A percentile compares a stretch with the other conserved stretches of the same genome.
These are phyloP conservation scores for Fraxinus baroniana DNA, from an alignment of 305 asterid genomes.

Conservation along the genomic window DNA sequence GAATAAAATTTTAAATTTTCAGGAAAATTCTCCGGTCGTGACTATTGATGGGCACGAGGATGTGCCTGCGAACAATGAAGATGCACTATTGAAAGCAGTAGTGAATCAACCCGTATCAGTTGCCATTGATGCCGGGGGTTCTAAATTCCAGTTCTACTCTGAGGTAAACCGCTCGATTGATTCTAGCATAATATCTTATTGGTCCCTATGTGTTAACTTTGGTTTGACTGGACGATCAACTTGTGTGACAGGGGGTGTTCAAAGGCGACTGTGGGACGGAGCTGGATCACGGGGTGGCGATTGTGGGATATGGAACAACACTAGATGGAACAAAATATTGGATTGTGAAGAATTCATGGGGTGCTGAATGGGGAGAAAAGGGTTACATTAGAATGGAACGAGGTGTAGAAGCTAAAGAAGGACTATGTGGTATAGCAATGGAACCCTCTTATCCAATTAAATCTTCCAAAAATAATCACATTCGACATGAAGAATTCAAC, in stretches of 20 bases:
- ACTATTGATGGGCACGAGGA: conserved; percentile 72
- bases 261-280: conserved; percentile 64
- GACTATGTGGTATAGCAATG: conserved; percentile 83
- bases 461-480: conserved; percentile 43
- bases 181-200: background rate
- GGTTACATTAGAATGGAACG: conserved; percentile 79
- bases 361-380: conserved; percentile 78
- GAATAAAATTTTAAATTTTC: background rate
- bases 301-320: conserved; percentile 77
- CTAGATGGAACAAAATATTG: conserved; percentile 78
- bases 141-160: conserved; percentile 76
- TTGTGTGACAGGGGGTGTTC: conserved; percentile 57
- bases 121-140: conserved; percentile 77
- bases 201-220: background rate
- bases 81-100: conserved; percentile 68
- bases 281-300: conserved; percentile 74
- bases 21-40: conserved; percentile 55
- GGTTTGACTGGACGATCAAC: background rate
- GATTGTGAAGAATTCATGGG: conserved; percentile 86
- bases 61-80: conserved; percentile 68
- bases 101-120: conserved; percentile 86
- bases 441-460: conserved; percentile 74
- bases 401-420: conserved; percentile 48
- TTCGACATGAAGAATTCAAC: conserved; percentile 17
- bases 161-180: conserved; percentile 46